Evolutionary conservation across 352 stramenopile genomes (phyloP).

Genomic region (Halophytophthora polymorphica): DNA sequence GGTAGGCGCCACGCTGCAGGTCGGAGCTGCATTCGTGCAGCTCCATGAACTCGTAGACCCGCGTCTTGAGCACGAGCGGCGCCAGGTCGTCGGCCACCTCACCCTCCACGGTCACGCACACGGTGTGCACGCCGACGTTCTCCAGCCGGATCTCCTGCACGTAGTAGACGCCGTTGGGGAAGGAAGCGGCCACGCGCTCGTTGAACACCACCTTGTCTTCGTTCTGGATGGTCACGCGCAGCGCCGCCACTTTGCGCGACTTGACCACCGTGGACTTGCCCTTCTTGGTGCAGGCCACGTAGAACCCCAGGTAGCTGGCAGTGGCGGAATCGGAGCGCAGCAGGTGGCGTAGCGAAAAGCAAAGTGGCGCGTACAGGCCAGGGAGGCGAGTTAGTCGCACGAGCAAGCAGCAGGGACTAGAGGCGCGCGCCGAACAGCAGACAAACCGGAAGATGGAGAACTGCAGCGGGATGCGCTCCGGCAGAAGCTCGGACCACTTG

Average conservation of each 20-base stretch:
- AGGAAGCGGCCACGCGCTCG: slow-evolving; percentile 47
- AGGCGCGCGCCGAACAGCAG: neutral
- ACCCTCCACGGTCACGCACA: slow-evolving; percentile 59
- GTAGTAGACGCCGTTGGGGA: slow-evolving; percentile 80
- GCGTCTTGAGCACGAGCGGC: slow-evolving; percentile 57
- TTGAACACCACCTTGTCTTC: slow-evolving; percentile 76
- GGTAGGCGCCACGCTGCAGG: slow-evolving; percentile 46
- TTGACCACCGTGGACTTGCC: slow-evolving; percentile 67
- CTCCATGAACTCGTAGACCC: slow-evolving; percentile 84
- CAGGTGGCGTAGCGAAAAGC: no score
- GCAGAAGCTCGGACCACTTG: slow-evolving; percentile 72
- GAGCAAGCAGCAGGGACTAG: neutral
- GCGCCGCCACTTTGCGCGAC: slow-evolving; percentile 40
- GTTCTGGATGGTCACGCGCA: slow-evolving; percentile 73
- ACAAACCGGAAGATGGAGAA: slow-evolving; percentile 75
- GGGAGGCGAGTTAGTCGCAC: no score
- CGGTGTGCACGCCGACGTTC: slow-evolving; percentile 55
- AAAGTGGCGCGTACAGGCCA: no score
- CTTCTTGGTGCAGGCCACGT: slow-evolving; percentile 54
- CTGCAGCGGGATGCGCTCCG: slow-evolving; percentile 56
- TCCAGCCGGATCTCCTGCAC: slow-evolving; percentile 71
- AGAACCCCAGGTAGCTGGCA: slow-evolving; percentile 71
- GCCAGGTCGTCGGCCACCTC: slow-evolving; percentile 41
- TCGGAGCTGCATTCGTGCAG: slow-evolving; percentile 56
- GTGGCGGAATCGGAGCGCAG: no score